Evolutionary conservation across 1,284 basidiomycete genomes (phyloP).

Genomic region (Ustilago lituana): DNA sequence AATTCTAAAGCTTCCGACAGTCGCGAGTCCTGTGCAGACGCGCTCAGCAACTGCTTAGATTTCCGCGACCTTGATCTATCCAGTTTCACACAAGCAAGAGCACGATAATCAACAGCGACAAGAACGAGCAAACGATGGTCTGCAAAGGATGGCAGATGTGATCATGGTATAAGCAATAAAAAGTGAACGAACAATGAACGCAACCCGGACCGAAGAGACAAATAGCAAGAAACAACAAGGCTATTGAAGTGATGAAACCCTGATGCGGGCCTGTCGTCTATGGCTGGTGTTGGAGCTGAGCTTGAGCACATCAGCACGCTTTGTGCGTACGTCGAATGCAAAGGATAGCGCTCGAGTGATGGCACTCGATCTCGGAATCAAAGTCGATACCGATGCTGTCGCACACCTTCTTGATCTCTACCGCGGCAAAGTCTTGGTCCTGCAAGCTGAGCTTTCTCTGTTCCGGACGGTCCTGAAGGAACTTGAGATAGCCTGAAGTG

Average conservation of each 20-base stretch:
- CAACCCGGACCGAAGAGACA: too few relatives aligned
- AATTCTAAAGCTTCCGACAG: constrained; percentile 5
- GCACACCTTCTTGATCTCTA: constrained; percentile 35
- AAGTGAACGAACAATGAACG: too few relatives aligned
- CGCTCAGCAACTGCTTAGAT: background rate
- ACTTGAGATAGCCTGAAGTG: constrained; percentile 37
- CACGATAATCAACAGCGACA: too few relatives aligned
- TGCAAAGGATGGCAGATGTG: too few relatives aligned
- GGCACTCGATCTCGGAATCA: constrained; percentile 39
- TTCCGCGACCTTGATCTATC: too few relatives aligned
- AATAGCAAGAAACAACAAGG: constrained; percentile 2
- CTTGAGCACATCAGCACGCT: constrained; percentile 6
- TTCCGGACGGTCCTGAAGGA: constrained; percentile 27
- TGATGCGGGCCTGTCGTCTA: too few relatives aligned
- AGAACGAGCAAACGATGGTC: too few relatives aligned
- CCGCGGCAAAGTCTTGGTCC: constrained; percentile 36
- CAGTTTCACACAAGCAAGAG: too few relatives aligned
- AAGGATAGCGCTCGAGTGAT: constrained; percentile 37
- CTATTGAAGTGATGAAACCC: too few relatives aligned
- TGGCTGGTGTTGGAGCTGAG: too few relatives aligned
- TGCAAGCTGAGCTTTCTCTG: constrained; percentile 36
- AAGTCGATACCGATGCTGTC: constrained; percentile 25
- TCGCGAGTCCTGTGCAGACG: background rate
- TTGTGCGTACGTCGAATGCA: constrained; percentile 22
- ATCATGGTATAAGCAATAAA: too few relatives aligned